Evolutionary conservation across 352 stramenopile species (phyloP), one percentile per base, ranked within the genome.

Genomic region (Pythium aquatile): DNA sequence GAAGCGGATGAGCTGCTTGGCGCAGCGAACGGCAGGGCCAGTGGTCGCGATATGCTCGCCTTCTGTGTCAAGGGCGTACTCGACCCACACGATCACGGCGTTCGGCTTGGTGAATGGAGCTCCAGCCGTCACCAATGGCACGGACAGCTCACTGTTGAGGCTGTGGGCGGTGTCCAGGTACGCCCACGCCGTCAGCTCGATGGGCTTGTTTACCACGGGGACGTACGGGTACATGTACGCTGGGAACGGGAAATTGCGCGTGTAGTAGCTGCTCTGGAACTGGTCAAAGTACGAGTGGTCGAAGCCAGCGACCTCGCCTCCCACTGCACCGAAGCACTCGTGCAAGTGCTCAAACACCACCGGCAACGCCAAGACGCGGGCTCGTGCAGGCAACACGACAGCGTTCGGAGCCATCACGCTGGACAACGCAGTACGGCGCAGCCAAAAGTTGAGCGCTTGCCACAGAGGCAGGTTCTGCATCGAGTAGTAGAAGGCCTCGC

Each of bases 381-480:
- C 85, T 0, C 64, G 57, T 16, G 78, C 69, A 20, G 85, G 85
- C 11, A 94, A 29, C 17, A 91, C 68, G 6, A 74, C 55, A 7
- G 80, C 81, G 16, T 81, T 65, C 0, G 66, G 53, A 10, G 70
- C 42, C 16, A 94, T 37, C 9, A 87, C 58, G 5, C 52, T 42
- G 17, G 75, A 59, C 13, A 93, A 73, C 2, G 80, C 81, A 7
- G 81, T 81, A 6, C 85, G 79, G 10, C 83, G 81, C 13, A 91
- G 68, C 85, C 85, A 94, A 55, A 91, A 94, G 81, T 94, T 94
- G 65, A 91, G 80, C 28, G 83, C 81, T 51, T 91, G 79, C 85
- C 85, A 94, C 0, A 92, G 69, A 33, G 83, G 81, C 10, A 94
- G 70, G 61, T 92, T 94, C 71, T 94, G 85, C 85, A 94, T 94